These are phyloP conservation scores for Cadophora gregata DNA, from an alignment of 2,329 filamentous ascomycete genomes.

Conservation along the genomic window DNA sequence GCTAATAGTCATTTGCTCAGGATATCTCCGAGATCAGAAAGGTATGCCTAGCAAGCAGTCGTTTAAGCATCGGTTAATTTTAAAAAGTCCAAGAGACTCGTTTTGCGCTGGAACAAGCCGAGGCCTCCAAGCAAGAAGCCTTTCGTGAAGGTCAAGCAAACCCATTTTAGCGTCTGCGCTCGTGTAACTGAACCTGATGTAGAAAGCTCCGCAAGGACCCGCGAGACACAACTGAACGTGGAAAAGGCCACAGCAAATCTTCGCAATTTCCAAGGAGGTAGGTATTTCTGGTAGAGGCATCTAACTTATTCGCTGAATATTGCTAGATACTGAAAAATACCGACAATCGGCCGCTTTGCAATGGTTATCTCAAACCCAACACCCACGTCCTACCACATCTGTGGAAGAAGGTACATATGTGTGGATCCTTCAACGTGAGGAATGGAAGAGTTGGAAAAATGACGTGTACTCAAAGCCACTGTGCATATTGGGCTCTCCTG, in stretches of 20 bases:
- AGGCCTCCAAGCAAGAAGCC: background rate
- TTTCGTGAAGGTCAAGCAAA: background rate
- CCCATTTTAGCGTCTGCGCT: background rate
- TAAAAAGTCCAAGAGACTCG: background rate
- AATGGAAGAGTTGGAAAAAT: background rate
- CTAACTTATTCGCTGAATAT: background rate
- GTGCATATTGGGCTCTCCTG: background rate
- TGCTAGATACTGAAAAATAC: background rate
- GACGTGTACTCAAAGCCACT: constrained; percentile 1
- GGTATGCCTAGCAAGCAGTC: background rate
- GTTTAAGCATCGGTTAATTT: background rate
- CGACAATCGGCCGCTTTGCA: background rate
- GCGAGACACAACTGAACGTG: background rate
- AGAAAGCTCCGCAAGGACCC: background rate
- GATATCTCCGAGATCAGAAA: background rate
- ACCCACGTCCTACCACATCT: background rate
- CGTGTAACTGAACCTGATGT: background rate
- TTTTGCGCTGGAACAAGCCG: background rate
- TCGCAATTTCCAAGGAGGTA: background rate
- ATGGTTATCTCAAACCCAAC: background rate
- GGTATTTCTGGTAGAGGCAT: background rate
- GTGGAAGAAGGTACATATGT: background rate
- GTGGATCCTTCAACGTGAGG: background rate
- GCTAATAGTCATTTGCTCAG: background rate
- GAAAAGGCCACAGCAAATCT: background rate